A percentile compares a stretch with the other conserved stretches of the same genome.
Conservation (phyloP, 179 eudicot genomes). For the Corrigiola litoralis region DNA sequence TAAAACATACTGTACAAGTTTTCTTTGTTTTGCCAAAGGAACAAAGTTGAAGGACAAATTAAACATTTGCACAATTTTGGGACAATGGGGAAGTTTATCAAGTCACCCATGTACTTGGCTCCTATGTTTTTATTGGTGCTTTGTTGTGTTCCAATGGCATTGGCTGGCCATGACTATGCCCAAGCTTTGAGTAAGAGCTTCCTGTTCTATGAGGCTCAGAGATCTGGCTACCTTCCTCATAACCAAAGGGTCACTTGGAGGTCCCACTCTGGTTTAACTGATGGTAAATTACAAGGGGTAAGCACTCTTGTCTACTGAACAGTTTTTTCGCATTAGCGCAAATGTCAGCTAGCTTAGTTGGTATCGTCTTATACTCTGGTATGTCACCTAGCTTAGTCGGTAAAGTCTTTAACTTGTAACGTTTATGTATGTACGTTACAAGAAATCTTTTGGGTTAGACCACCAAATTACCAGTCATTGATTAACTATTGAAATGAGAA, state of each 20-base stretch:
- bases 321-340: not conserved
- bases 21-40: constrained; percentile 1
- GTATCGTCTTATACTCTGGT: not conserved
- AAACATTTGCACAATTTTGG: not conserved
- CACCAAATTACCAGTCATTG: no score
- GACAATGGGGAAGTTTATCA: constrained; percentile 31
- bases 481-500: no score
- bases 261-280: constrained; percentile 77
- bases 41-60: no score
- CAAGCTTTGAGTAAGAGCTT: constrained; percentile 82
- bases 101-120: constrained; percentile 27
- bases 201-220: constrained; percentile 89
- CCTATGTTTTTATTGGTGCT: constrained; percentile 32
- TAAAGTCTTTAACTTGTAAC: no score
- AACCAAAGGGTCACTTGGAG: constrained; percentile 86
- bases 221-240: constrained; percentile 79
- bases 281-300: constrained; percentile 81
- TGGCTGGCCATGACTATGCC: constrained; percentile 75
- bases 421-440: no score
- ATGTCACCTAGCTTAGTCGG: not conserved
- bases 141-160: constrained; percentile 27
- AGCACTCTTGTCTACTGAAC: not conserved
- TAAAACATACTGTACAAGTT: not conserved
- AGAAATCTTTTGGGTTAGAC: no score
- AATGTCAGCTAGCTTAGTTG: not conserved